Percentiles rank a stretch among this genome's conserved stretches.
These are phyloP conservation scores for Sporothrix curviconia DNA, from an alignment of 2,329 filamentous ascomycete genomes.

Conservation along the genomic window DNA sequence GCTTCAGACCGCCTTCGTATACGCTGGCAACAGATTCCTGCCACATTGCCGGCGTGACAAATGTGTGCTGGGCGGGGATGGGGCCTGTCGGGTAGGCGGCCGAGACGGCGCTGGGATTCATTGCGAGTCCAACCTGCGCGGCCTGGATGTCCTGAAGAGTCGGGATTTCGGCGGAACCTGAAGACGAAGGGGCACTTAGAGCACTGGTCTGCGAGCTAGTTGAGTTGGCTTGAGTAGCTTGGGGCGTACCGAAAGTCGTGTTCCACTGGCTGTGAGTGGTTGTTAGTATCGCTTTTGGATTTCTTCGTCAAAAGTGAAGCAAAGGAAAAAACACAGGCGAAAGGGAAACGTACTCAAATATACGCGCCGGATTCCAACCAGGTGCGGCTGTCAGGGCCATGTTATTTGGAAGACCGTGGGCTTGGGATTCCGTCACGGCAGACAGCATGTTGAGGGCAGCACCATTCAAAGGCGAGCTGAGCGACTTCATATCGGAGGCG, in stretches of 20 bases:
- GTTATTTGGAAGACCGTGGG: constrained; percentile 39
- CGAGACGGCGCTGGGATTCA: constrained; percentile 40
- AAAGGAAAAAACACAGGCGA: neutral
- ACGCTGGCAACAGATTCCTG: constrained; percentile 64
- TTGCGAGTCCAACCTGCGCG: constrained; percentile 38
- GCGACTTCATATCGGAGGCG: constrained; percentile 63
- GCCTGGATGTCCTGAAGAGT: constrained; percentile 48
- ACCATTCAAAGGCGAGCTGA: constrained; percentile 61
- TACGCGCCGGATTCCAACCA: constrained; percentile 77
- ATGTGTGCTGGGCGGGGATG: constrained; percentile 39
- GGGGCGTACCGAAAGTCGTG: constrained; percentile 76
- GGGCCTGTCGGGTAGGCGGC: constrained; percentile 48
- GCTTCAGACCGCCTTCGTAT: constrained; percentile 59
- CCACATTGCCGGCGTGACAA: constrained; percentile 68
- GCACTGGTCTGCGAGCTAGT: constrained; percentile 41
- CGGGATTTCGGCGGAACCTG: constrained; percentile 48
- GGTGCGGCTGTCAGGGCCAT: constrained; percentile 58
- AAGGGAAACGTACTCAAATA: constrained; percentile 70
- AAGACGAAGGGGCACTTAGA: constrained; percentile 47
- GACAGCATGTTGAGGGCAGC: constrained; percentile 67
- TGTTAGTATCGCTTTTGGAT: constrained; percentile 32
- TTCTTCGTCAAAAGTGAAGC: too few species aligned
- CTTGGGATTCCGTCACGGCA: constrained; percentile 48
- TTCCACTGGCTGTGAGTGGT: constrained; percentile 74
- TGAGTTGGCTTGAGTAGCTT: constrained; percentile 37